Evolutionary conservation across 345 rosid genomes (phyloP).

Genomic region (Eucalyptus sp.): DNA sequence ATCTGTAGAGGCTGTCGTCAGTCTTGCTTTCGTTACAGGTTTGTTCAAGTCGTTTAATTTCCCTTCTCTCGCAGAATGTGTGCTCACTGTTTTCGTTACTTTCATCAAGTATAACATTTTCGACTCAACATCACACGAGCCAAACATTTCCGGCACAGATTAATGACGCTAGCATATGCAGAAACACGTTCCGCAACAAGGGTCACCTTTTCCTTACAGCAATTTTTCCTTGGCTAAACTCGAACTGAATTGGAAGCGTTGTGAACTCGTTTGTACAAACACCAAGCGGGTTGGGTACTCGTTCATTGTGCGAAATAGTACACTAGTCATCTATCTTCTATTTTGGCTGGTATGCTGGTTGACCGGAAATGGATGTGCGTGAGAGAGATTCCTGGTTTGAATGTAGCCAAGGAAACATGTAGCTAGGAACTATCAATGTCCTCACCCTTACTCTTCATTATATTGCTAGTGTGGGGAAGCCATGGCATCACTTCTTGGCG

Average conservation of each 20-base stretch:
- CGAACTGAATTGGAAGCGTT: background rate
- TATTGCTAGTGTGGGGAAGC: background rate
- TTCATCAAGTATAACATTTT: background rate
- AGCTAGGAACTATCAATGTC: background rate
- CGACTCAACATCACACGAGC: background rate
- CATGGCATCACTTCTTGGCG: conserved; percentile 1
- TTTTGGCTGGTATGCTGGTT: background rate
- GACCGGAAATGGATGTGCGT: background rate
- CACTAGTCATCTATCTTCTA: background rate
- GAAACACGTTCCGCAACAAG: background rate
- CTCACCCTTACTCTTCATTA: background rate
- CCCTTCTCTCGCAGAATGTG: background rate
- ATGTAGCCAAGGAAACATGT: background rate
- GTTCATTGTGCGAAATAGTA: background rate
- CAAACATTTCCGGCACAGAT: background rate
- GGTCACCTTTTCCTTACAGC: background rate
- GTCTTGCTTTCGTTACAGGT: background rate
- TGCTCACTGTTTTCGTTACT: background rate
- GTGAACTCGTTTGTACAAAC: background rate
- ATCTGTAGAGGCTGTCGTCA: background rate
- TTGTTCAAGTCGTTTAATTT: background rate
- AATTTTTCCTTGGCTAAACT: background rate
- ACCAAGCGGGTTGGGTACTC: background rate
- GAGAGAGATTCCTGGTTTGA: background rate
- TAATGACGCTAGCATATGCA: background rate